Evolutionary conservation across 257 asterid genomes (phyloP), one percentile per base, ranked within the genome.

Genomic region (Solanum stenotomum): DNA sequence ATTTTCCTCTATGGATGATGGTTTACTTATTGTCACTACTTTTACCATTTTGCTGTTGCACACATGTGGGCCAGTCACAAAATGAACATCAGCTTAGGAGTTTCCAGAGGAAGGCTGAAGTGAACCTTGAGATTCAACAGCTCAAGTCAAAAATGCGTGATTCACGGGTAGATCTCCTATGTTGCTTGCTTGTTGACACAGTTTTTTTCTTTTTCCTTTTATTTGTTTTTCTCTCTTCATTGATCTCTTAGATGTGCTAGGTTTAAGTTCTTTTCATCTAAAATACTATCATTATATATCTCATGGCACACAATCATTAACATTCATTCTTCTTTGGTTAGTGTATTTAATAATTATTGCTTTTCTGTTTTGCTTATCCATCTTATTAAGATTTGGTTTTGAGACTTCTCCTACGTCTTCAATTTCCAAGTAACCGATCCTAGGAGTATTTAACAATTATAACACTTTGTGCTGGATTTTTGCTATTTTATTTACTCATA

Each of bases 41-140:
- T 65, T 83, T 34, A 63, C 27, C 63, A 83, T 63, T 42, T 35
- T 79, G 46, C 15, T 20, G 83, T 89, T 38, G 40, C 89, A 35
- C 89, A 56, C 40, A 68, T 74, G 77, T 79, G 86, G 31, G 89
- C 87, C 93, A 97, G 99, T 93, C 97, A 46, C 98, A 96, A 93
- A 97, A 96, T 86, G 98, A 94, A 88, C 91, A 91, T 82, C 99
- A 97, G 89, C 91, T 94, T 70, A 94, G 87, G 92, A 93, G 94
- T 93, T 97, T 96, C 90, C 95, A 94, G 91, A 93, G 97, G 89
- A 97, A 97, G 91, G 98, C 99, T 42, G 99, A 97, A 93, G 98
- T 97, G 90, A 95, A 91, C 92, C 95, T 94, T 92, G 97, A 97
- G 93, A 95, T 97, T 92, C 99, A 97, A 92, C 99, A 92, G 90